Percentiles rank a stretch among this genome's conserved stretches.
These are phyloP conservation scores for Perilla frutescens DNA, from an alignment of 257 asterid species.

Conservation along the genomic window DNA sequence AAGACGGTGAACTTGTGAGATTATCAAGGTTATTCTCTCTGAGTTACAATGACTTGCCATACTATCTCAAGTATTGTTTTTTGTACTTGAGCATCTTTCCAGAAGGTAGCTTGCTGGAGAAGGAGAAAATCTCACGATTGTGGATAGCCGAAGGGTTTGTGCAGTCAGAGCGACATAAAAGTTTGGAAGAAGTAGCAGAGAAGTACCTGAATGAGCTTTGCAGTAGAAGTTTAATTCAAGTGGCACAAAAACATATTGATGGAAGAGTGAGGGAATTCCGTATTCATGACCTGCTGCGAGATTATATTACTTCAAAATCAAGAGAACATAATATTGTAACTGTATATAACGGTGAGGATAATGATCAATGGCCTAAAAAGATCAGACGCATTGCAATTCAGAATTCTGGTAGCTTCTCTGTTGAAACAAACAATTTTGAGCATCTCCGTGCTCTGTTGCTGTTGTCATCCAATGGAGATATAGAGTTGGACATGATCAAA, in stretches of 20 bases:
- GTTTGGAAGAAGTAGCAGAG: constrained; percentile 36
- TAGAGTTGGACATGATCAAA: too few relatives aligned
- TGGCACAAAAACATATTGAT: background rate
- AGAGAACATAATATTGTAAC: constrained; percentile 26
- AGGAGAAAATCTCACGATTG: constrained; percentile 12
- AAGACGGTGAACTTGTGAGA: background rate
- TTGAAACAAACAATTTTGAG: background rate
- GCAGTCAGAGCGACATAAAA: constrained; percentile 23
- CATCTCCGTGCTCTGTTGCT: constrained; percentile 32
- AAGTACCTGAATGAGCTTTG: constrained; percentile 36
- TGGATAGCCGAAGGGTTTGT: constrained; percentile 50
- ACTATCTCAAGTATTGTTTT: constrained; percentile 18
- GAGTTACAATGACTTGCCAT: constrained; percentile 24
- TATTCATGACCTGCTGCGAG: constrained; percentile 37
- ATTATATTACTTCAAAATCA: constrained; percentile 19
- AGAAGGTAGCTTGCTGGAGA: constrained; percentile 23
- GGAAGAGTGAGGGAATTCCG: background rate
- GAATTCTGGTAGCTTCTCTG: background rate
- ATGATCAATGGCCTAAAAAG: background rate
- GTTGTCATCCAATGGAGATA: background rate
- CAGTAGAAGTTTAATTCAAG: constrained; percentile 42
- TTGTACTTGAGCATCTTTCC: constrained; percentile 32
- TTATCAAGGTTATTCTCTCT: background rate
- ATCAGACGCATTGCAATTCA: constrained; percentile 22
- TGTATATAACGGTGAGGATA: background rate